phyloP scores from a whole-genome alignment of 805 yeast species.

The Barnettozyma sp. region DNA sequence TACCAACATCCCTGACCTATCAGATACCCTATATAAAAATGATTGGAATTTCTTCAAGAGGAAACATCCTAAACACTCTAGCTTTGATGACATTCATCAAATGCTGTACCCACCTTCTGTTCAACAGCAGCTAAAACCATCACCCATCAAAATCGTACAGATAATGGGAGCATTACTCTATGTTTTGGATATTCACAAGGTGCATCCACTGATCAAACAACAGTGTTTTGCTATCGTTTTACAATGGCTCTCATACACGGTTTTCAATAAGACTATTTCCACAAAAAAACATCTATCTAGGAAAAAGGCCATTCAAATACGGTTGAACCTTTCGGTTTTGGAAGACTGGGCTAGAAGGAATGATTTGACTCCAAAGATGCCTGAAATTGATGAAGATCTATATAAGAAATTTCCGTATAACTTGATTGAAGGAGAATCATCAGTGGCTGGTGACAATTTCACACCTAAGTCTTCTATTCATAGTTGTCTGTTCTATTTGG shows the following conservation, averaged over 20 bases:
- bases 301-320: slow-evolving; percentile 79
- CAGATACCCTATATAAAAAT: slow-evolving; percentile 67
- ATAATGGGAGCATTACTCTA: slow-evolving; percentile 84
- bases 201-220: slow-evolving; percentile 69
- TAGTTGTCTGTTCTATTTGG: slow-evolving; percentile 13
- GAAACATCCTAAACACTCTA: slow-evolving; percentile 34
- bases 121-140: slow-evolving; percentile 73
- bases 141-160: slow-evolving; percentile 81
- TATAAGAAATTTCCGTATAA: slow-evolving; percentile 34
- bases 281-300: slow-evolving; percentile 70
- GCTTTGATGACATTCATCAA: slow-evolving; percentile 66
- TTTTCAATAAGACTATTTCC: slow-evolving; percentile 68
- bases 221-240: slow-evolving; percentile 74
- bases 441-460: slow-evolving; percentile 2
- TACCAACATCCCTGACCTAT: slow-evolving; percentile 76
- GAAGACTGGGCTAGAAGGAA: slow-evolving; percentile 84
- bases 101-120: slow-evolving; percentile 83
- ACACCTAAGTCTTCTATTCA: slow-evolving; percentile 7
- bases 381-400: slow-evolving; percentile 31
- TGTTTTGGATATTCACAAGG: slow-evolving; percentile 73
- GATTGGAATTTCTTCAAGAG: slow-evolving; percentile 56
- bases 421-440: slow-evolving; percentile 25
- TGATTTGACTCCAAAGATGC: slow-evolving; percentile 25
- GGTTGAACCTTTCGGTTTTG: slow-evolving; percentile 75
- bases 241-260: slow-evolving; percentile 63